Evolutionary conservation across 139 green algal species (phyloP).

Genomic region (Chlamydomonas sp.): DNA sequence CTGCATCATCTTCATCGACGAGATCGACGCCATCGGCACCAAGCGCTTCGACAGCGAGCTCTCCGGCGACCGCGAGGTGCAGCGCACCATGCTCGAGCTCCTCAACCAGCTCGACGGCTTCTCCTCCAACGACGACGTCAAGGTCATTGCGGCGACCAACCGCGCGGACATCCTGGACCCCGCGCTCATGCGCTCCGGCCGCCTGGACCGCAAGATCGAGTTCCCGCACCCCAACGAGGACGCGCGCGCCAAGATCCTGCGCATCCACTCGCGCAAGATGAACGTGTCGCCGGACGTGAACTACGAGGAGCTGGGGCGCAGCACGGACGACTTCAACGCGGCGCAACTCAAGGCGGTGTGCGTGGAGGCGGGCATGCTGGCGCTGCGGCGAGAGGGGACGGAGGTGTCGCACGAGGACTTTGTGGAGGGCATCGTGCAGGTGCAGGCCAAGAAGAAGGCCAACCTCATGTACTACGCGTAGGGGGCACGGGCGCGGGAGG

Average conservation of each 20-base stretch:
- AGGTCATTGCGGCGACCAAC: constrained; percentile 99
- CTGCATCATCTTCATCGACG: constrained; percentile 99
- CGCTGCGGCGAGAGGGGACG: constrained; percentile 92
- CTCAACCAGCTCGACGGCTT: constrained; percentile 98
- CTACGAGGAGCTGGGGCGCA: constrained; percentile 97
- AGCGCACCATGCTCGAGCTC: constrained; percentile 98
- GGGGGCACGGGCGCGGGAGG: not conserved
- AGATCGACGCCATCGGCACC: constrained; percentile 88
- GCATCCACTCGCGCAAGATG: constrained; percentile 83
- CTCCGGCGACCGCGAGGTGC: constrained; percentile 94
- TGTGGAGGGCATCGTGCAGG: constrained; percentile 96
- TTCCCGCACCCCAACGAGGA: constrained; percentile 99
- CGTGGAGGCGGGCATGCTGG: constrained; percentile 99
- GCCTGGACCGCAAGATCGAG: constrained; percentile 99
- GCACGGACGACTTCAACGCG: constrained; percentile 99
- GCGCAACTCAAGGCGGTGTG: constrained; percentile 91
- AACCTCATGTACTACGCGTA: constrained; percentile 95
- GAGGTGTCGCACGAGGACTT: constrained; percentile 99
- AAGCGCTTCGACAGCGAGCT: constrained; percentile 97
- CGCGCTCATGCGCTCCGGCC: constrained; percentile 94
- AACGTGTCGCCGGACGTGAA: constrained; percentile 90
- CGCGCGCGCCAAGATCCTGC: constrained; percentile 95
- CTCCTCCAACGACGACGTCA: constrained; percentile 87
- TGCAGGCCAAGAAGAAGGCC: constrained; percentile 99
- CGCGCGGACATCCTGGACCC: constrained; percentile 98